Conservation (phyloP, 305 asterid genomes). For the Vinca major region DNA sequence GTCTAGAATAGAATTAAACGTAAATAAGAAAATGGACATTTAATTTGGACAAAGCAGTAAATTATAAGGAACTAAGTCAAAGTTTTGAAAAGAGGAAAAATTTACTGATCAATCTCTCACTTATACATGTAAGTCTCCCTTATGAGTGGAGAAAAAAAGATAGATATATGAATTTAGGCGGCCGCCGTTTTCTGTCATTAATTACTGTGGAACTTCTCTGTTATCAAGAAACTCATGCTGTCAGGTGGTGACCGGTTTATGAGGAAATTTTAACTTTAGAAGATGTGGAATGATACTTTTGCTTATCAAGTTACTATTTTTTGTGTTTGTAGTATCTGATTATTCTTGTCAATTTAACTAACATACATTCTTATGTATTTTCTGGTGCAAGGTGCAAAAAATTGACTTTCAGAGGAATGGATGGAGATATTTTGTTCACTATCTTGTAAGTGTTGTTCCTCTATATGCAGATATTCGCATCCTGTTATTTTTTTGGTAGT, state of each 20-base stretch:
- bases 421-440: slow-evolving; percentile 64
- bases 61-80: no score
- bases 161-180: not conserved
- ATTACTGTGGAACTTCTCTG: not conserved
- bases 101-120: no score
- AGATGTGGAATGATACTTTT: not conserved
- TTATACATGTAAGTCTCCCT: not conserved
- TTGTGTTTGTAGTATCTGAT: not conserved
- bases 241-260: not conserved
- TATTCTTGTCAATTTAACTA: slow-evolving; percentile 12
- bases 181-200: not conserved
- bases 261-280: not conserved
- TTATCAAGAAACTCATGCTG: not conserved
- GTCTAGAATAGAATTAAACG: no score
- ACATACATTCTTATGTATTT: slow-evolving; percentile 13
- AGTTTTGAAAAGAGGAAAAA: not conserved
- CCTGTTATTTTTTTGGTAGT: not conserved
- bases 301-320: not conserved
- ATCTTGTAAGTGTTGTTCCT: slow-evolving; percentile 40
- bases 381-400: slow-evolving; percentile 37
- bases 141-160: not conserved
- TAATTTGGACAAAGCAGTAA: no score
- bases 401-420: slow-evolving; percentile 29
- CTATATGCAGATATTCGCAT: not conserved
- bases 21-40: no score